Evolutionary conservation across 2,329 filamentous ascomycete species (phyloP).

Genomic region (Metarhizium album): DNA sequence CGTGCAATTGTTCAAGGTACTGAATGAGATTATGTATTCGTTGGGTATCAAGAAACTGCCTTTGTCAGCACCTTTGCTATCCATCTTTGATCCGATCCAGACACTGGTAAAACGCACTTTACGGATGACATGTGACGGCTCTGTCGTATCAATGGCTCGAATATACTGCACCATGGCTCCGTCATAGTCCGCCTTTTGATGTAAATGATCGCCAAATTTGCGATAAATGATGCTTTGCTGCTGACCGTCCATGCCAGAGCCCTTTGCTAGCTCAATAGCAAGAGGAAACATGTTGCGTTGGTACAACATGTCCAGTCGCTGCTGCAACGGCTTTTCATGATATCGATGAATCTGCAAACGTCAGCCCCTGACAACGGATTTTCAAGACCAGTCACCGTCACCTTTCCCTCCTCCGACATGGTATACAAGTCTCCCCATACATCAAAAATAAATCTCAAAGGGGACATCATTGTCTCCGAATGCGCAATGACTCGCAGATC

Average conservation of each 20-base stretch:
- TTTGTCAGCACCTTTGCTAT: conserved; percentile 16
- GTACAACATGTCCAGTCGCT: conserved; percentile 87
- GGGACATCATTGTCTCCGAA: conserved; percentile 71
- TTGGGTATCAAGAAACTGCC: conserved; percentile 85
- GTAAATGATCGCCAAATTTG: conserved; percentile 87
- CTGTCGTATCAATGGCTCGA: conserved; percentile 88
- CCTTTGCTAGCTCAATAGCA: conserved; percentile 87
- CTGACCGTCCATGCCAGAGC: conserved; percentile 64
- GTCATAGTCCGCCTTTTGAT: conserved; percentile 92
- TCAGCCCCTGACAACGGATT: neutral
- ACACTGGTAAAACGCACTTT: conserved; percentile 44
- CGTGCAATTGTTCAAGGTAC: conserved; percentile 91
- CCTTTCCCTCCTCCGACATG: conserved; percentile 87
- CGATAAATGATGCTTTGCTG: conserved; percentile 90
- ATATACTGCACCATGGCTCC: conserved; percentile 99
- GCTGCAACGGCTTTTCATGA: conserved; percentile 80
- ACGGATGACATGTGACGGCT: conserved; percentile 90
- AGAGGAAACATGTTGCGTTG: conserved; percentile 86
- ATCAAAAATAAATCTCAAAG: conserved; percentile 68
- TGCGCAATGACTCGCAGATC: conserved; percentile 85
- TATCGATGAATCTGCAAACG: conserved; percentile 62
- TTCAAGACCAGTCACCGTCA: conserved; percentile 24
- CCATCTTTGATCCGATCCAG: neutral
- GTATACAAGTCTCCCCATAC: conserved; percentile 90
- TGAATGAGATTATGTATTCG: conserved; percentile 95